Evolutionary conservation across 2,329 filamentous ascomycete species (phyloP).

Genomic region (Xylaria sp.): DNA sequence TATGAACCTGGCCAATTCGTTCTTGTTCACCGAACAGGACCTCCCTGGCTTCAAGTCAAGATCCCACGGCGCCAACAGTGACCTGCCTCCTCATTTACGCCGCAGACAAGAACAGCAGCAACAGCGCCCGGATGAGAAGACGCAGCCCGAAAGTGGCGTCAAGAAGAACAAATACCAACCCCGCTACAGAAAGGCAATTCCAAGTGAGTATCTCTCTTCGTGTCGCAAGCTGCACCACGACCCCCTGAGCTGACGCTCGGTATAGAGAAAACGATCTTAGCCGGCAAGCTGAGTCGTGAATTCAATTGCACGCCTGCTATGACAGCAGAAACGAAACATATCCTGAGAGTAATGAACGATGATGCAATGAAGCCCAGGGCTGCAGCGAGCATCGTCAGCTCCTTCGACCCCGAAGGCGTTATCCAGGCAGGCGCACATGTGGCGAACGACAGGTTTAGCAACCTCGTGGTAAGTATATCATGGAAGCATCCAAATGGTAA

Average conservation of each 20-base stretch:
- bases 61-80: slow-evolving; percentile 62
- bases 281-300: slow-evolving; percentile 76
- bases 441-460: slow-evolving; percentile 52
- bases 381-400: slow-evolving; percentile 52
- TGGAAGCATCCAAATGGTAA: neutral
- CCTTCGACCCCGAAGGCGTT: slow-evolving; percentile 56
- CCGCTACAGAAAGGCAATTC: slow-evolving; percentile 74
- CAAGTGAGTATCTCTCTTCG: slow-evolving; percentile 61
- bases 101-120: slow-evolving; percentile 50
- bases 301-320: slow-evolving; percentile 75
- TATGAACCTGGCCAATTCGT: slow-evolving; percentile 77
- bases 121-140: slow-evolving; percentile 51
- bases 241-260: slow-evolving; percentile 17
- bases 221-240: neutral
- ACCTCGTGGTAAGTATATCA: slow-evolving; percentile 62
- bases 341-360: slow-evolving; percentile 64
- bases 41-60: slow-evolving; percentile 75
- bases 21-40: slow-evolving; percentile 92
- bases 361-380: slow-evolving; percentile 65
- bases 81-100: slow-evolving; percentile 62
- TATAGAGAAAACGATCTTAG: slow-evolving; percentile 77
- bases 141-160: slow-evolving; percentile 53
- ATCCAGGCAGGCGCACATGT: slow-evolving; percentile 64
- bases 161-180: slow-evolving; percentile 57
- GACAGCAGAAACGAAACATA: slow-evolving; percentile 70